Evolutionary conservation across 148 eudicot species (phyloP), one percentile per base, ranked within the genome.

Genomic region (Vaccinium macrocarpon): DNA sequence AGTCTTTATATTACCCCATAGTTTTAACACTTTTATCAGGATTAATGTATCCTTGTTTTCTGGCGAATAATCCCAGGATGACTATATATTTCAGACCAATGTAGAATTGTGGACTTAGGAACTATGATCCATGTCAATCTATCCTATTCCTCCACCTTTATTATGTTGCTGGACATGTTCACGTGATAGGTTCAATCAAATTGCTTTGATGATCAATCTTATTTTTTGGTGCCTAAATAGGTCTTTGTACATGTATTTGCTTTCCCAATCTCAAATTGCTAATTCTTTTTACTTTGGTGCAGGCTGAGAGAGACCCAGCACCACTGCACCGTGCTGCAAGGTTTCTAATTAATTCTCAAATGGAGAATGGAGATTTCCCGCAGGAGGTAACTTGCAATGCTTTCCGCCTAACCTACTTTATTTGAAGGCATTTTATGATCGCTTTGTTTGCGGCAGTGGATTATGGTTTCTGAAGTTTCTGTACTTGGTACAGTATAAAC

Each of bases 281-380:
- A 23, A 50, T 76, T 76, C 49, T 48, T 25, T 75, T 14, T 76
- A 18, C 23, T 23, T 76, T n/a, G 11, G 13, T 9, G 6, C 89
- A 94, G 97, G 91, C 92, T 49, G 91, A 91, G 68, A 90, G 97
- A 88, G 93, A 94, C 84, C 93, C 95, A 62, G 73, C 56, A 35
- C 95, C 98, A 78, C 87, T 96, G 85, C 98, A 94, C 79, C 91
- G 89, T 66, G 99, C 98, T 78, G 98, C 98, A 27, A 94, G 86
- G 87, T 84, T 90, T 29, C 84, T 96, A 32, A 93, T 96, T 82
- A 94, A 94, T 89, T 88, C 96, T 50, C 98, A 96, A 85, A 88
- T 89, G 91, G 90, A 90, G 85, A 89, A 94, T 86, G 99, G 99
- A 85, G 99, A 96, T 90, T 96, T 88, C 84, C 99, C 98, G 64